Conservation (phyloP, 768 basidiomycete species). For the Phylloporus sp. region DNA sequence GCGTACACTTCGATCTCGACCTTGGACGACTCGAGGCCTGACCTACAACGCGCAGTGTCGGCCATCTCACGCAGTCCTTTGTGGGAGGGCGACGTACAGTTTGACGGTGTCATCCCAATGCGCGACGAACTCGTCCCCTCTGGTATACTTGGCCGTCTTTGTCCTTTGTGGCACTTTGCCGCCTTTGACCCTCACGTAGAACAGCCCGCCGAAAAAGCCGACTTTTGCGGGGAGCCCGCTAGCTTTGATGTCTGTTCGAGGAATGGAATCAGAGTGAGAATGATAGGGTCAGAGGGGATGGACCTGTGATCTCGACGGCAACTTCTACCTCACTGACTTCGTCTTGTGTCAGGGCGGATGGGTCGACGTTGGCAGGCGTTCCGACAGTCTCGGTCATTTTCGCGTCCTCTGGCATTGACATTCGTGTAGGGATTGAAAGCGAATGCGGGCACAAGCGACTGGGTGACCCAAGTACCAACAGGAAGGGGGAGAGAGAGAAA, state of each 20-base stretch:
- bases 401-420: conserved; percentile 12
- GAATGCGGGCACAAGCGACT: not conserved
- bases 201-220: conserved; percentile 27
- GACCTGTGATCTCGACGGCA: conserved; percentile 28
- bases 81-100: conserved; percentile 9
- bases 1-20: conserved; percentile 34
- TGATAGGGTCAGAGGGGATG: not conserved
- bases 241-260: conserved; percentile 29
- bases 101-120: conserved; percentile 26
- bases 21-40: conserved; percentile 30
- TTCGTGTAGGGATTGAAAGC: not conserved
- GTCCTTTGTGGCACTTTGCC: conserved; percentile 26
- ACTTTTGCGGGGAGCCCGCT: conserved; percentile 32
- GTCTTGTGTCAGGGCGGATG: not conserved
- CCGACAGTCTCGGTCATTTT: not conserved
- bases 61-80: not conserved
- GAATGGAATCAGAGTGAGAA: not conserved
- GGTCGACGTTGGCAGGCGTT: not conserved
- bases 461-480: too few species aligned
- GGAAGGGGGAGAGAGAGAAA: not conserved
- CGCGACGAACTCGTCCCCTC: conserved; percentile 28
- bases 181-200: conserved; percentile 29
- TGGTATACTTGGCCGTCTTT: conserved; percentile 23
- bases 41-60: conserved; percentile 10
- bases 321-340: conserved; percentile 16